These are phyloP conservation scores for Candida methanosorbosa DNA, from an alignment of 805 yeast species.

Conservation along the genomic window DNA sequence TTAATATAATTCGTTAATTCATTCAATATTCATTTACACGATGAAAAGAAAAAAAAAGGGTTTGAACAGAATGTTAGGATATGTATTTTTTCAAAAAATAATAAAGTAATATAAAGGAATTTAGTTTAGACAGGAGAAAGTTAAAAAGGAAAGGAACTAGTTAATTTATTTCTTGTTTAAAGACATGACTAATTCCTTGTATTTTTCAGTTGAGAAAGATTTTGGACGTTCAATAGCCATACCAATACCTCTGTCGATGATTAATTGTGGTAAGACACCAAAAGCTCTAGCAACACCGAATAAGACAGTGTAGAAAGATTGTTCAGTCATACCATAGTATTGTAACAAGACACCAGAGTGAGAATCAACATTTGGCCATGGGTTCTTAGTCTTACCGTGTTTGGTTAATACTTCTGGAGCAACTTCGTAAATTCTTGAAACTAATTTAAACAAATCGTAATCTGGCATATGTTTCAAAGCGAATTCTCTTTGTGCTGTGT, in stretches of 20 bases:
- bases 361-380: slow-evolving; percentile 89
- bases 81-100: not conserved
- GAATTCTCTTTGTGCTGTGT: slow-evolving; percentile 78
- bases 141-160: too few species aligned
- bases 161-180: slow-evolving; percentile 14
- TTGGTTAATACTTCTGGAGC: slow-evolving; percentile 74
- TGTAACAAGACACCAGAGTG: slow-evolving; percentile 81
- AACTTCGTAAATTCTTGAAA: slow-evolving; percentile 68
- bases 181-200: slow-evolving; percentile 62
- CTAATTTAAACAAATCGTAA: slow-evolving; percentile 71
- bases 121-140: too few species aligned
- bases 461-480: slow-evolving; percentile 71
- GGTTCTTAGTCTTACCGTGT: slow-evolving; percentile 89
- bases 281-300: slow-evolving; percentile 84
- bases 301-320: slow-evolving; percentile 75
- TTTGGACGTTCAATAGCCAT: slow-evolving; percentile 83
- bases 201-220: slow-evolving; percentile 90
- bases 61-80: too few species aligned
- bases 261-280: slow-evolving; percentile 80
- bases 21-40: not conserved
- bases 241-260: slow-evolving; percentile 78
- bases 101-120: not conserved
- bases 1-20: too few species aligned
- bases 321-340: slow-evolving; percentile 78
- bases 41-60: not conserved